Base-by-base conservation (phyloP, 805 yeast genomes). In the Candida bentonensis region DNA sequence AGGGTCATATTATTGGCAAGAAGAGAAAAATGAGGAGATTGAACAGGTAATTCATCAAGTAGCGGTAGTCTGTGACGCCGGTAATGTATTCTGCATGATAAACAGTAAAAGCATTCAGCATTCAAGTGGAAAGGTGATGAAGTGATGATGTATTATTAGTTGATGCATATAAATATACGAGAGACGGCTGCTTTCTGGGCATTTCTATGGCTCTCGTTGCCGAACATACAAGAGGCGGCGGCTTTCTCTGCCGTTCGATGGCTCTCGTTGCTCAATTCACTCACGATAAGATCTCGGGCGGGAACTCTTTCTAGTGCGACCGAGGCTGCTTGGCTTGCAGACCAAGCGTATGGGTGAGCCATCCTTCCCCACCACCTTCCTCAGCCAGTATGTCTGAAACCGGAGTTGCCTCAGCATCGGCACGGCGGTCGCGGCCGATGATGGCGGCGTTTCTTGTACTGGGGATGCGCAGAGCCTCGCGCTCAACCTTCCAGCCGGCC, bases 381-480 rank as follows among this genome's bases (percentile, higher is more conserved):
- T 74, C 66, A 3, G 74, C 71, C 17, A 89, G 56, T 1, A 84
- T 68, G 42, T 82, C 84, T 51, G 73, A 70, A 1, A 81, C 47
- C 62, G 52, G 40, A 62, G 15, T 21, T 9, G 44, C 47, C 7
- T 39, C 22, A 3, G 33, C 27, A 9, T 60, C 51, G 9, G 53
- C 46, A 2, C 59, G 60, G 40, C 66, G 71, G 28, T 67, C 62
- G 43, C 73, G 69, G 0, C 94, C 95, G 42, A 89, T 78, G 15
- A 89, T 65, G 0, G 96, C 96, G 1, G 94, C 86, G 56, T 89
- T 89, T 59, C 96, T 68, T 0, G 97, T 89, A 46, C 95, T 84
- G 25, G 97, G 97, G 21, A 89, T 89, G 46, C 97, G 70, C 40
- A 89, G 64, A 82, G 82, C 81, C 59, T 89, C 97, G 53, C 79